Conservation (phyloP, 2,329 filamentous ascomycete species). For the Sporothrix globosa region DNA sequence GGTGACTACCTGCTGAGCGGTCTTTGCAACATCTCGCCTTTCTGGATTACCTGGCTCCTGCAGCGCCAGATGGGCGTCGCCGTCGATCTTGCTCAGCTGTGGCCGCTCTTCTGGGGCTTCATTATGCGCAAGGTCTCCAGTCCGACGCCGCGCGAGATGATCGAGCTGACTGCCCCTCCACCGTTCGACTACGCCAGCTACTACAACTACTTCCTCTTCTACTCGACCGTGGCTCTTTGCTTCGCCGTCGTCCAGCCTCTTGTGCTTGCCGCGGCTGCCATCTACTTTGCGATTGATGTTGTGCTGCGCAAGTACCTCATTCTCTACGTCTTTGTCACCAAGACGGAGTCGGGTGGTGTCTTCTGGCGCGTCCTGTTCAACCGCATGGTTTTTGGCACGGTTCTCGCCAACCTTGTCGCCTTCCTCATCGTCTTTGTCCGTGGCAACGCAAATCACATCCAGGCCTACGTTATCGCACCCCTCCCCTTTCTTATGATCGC, state of each 20-base stretch:
- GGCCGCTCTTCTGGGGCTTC: slow-evolving; percentile 81
- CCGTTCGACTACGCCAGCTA: slow-evolving; percentile 94
- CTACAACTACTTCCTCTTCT: slow-evolving; percentile 98
- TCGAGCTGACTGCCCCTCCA: slow-evolving; percentile 89
- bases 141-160: slow-evolving; percentile 87
- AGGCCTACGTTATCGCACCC: slow-evolving; percentile 71
- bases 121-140: slow-evolving; percentile 81
- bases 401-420: slow-evolving; percentile 78
- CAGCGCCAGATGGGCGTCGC: slow-evolving; percentile 92
- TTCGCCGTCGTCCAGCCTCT: slow-evolving; percentile 86
- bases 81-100: slow-evolving; percentile 88
- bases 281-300: slow-evolving; percentile 87
- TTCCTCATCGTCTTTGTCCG: slow-evolving; percentile 74
- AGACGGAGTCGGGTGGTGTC: slow-evolving; percentile 90
- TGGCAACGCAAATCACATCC: slow-evolving; percentile 61
- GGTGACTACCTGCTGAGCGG: slow-evolving; percentile 64
- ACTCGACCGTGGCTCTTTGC: slow-evolving; percentile 83
- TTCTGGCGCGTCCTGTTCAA: slow-evolving; percentile 95
- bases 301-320: slow-evolving; percentile 94
- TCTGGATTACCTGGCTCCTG: slow-evolving; percentile 92
- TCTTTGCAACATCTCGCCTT: slow-evolving; percentile 81
- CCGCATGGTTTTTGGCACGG: slow-evolving; percentile 79
- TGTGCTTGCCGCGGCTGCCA: slow-evolving; percentile 78
- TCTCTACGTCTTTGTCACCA: slow-evolving; percentile 93
- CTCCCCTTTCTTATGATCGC: slow-evolving; percentile 75